Evolutionary conservation across 768 basidiomycete genomes (phyloP), one percentile per base, ranked within the genome.

Genomic region (Leccinum barrowsii): DNA sequence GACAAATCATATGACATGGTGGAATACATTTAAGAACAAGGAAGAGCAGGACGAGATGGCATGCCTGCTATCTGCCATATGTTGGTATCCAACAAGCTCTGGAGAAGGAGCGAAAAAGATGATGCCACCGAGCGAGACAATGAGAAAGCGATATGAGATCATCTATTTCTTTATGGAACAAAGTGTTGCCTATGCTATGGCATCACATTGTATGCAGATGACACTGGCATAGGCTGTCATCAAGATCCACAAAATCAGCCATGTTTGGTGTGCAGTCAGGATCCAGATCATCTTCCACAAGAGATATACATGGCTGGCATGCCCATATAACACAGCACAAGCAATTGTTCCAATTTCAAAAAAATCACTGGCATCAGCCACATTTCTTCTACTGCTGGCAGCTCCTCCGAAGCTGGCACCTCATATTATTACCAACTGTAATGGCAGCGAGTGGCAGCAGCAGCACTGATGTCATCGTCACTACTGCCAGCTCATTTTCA

Each of bases 1-100:
- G 64, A 65, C 4, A 65, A 56, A 0, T 71, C 70, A 0, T 64
- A 56, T 5, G 66, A 70, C 15, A 67, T 70, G 63, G 28, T 64
- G 3, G 52, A 56, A 2, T 67, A 58, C 10, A 44, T 62, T 0
- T 70, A 73, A 60, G 69, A 63, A 15, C 55, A 64, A 3, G 63
- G 62, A 0, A 28, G 66, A 1, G 68, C 57, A 0, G 72, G 71
- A 0, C 28, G 65, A 0, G 71, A 72, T 19, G 46, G 55, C 1
- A 2, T 0, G 1, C 10, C 28, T 0, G 52, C 54, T 0, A 4
- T 1, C 0, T 60, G 56, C 6, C 17, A 64, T 8, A 55, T 35
- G 0, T 13, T 63, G 0, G 40, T 47, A 21, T 47, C 1, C 13
- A 5, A 6, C 30, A 24, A n/a, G 1, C 6, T 17, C 28, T 49